phyloP scores from a whole-genome alignment of 225 moss, liverwort and hornwort species.

The Marchantia paleacea region DNA sequence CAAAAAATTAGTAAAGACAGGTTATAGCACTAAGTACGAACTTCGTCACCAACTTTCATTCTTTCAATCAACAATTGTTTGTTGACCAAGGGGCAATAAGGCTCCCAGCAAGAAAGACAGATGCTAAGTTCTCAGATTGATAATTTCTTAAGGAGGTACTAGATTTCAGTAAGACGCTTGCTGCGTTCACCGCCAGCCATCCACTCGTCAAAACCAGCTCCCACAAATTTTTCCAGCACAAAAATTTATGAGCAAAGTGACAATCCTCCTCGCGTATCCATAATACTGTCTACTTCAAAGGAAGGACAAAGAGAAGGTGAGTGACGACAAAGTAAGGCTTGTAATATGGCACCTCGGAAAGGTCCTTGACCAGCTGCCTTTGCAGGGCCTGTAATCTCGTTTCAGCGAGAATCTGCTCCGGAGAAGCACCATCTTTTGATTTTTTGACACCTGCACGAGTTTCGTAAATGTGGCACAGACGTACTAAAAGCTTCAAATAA shows the following conservation, averaged over 20 bases:
- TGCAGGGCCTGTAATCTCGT: slow-evolving; percentile 82
- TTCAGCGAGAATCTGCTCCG: slow-evolving; percentile 93
- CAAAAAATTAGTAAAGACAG: no score
- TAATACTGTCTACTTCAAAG: neutral
- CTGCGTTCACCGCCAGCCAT: no score
- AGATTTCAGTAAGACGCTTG: no score
- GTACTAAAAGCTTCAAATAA: slow-evolving; percentile 84
- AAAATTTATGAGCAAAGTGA: no score
- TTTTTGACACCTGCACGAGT: slow-evolving; percentile 92
- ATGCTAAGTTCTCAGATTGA: neutral
- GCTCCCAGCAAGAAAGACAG: neutral
- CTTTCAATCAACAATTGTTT: neutral
- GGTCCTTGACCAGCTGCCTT: slow-evolving; percentile 72
- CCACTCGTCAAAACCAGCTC: no score
- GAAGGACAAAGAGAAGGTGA: neutral
- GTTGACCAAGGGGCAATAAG: neutral
- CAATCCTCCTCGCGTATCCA: no score
- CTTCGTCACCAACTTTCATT: neutral
- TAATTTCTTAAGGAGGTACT: no score
- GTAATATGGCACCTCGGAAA: slow-evolving; percentile 54
- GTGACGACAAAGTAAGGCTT: neutral
- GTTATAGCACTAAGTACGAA: neutral
- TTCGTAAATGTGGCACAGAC: slow-evolving; percentile 87
- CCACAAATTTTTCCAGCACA: no score
- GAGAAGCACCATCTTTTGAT: slow-evolving; percentile 95